phyloP scores from a whole-genome alignment of 179 eudicot genomes.

The Corrigiola litoralis region DNA sequence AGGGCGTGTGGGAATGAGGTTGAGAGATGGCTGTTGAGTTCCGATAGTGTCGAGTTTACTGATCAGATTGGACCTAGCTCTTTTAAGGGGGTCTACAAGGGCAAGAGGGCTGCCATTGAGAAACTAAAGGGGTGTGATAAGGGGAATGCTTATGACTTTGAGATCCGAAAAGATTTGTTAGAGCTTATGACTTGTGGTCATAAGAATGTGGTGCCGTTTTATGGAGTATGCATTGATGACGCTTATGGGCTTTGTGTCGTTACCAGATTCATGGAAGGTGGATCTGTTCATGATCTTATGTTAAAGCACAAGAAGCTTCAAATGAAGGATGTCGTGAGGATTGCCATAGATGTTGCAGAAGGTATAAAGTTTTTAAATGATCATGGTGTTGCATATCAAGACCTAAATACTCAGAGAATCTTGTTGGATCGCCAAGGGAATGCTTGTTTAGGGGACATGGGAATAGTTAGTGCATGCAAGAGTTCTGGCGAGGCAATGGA shows the following conservation, averaged over 20 bases:
- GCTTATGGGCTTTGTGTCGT: conserved; percentile 78
- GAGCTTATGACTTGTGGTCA: conserved; percentile 96
- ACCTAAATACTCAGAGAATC: conserved; percentile 79
- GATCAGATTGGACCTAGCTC: conserved; percentile 63
- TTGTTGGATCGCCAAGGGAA: conserved; percentile 78
- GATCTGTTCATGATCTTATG: conserved; percentile 75
- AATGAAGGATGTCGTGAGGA: conserved; percentile 64
- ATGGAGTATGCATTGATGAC: conserved; percentile 77
- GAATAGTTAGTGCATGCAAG: conserved; percentile 80
- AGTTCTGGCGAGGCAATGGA: conserved; percentile 80
- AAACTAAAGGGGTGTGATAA: conserved; percentile 91
- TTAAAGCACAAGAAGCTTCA: conserved; percentile 76
- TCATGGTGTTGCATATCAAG: conserved; percentile 80
- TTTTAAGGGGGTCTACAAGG: conserved; percentile 73
- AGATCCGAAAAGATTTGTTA: conserved; percentile 61
- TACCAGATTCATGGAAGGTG: conserved; percentile 86
- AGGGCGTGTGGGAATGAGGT: conserved; percentile 61
- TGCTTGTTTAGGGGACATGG: conserved; percentile 95
- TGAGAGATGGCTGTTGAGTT: conserved; percentile 60
- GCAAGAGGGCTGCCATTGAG: conserved; percentile 67
- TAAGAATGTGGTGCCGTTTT: conserved; percentile 70
- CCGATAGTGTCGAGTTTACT: conserved; percentile 58
- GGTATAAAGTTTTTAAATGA: conserved; percentile 89
- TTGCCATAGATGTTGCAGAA: conserved; percentile 77
- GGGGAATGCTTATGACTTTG: conserved; percentile 78